A percentile compares a stretch with the other conserved stretches of the same genome.
phyloP scores from a whole-genome alignment of 78 protist species.

The Capsaspora owczarzaki region DNA sequence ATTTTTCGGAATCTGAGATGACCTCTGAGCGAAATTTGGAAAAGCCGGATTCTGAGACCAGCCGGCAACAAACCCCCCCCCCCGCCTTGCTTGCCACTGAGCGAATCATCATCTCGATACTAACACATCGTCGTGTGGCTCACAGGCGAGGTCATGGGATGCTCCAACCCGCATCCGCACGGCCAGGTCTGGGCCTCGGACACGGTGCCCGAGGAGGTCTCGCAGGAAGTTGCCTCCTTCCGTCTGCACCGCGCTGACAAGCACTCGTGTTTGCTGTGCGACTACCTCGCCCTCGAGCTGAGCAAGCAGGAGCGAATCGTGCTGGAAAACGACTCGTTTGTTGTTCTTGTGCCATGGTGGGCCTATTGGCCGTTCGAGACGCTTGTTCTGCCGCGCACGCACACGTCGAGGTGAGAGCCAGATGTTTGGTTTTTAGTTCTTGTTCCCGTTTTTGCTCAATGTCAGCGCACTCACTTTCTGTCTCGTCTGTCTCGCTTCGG shows the following conservation, averaged over 20 bases:
- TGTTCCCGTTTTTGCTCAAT: background rate
- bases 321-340: conserved; percentile 2
- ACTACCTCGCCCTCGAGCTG: conserved; percentile 9
- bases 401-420: background rate
- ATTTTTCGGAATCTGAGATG: too few relatives aligned
- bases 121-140: background rate
- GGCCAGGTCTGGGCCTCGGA: conserved; percentile 38
- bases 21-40: too few relatives aligned
- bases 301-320: conserved; percentile 2
- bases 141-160: conserved; percentile 40
- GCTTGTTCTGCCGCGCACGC: conserved; percentile 17
- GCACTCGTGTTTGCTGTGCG: conserved; percentile 14
- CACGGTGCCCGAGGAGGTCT: conserved; percentile 13
- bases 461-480: too few relatives aligned
- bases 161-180: conserved; percentile 47
- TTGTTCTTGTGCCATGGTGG: conserved; percentile 46
- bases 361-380: conserved; percentile 47
- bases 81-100: too few relatives aligned
- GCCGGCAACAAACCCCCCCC: too few relatives aligned
- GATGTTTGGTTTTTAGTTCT: too few relatives aligned
- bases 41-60: too few relatives aligned
- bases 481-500: too few relatives aligned
- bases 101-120: background rate
- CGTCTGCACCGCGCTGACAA: background rate
- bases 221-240: background rate